Base-by-base conservation (phyloP, 257 asterid species). In the Nemophila menziesii region DNA sequence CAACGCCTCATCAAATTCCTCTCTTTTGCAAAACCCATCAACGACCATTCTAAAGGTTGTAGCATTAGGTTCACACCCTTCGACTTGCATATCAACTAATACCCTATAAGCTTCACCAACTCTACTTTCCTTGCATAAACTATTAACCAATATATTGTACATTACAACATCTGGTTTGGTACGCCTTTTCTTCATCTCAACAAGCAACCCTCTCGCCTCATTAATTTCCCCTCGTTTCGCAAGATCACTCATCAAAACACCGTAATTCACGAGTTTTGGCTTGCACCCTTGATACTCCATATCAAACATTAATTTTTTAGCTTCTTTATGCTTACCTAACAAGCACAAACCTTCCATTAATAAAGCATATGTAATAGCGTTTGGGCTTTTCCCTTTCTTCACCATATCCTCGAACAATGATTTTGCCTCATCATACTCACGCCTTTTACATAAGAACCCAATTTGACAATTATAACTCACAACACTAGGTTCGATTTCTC, bases 251-350 rank as follows among this genome's bases (percentile, higher is more conserved):
- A 84, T 68, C 62, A 89, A 46, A 49, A 84, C 78, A 0, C 93
- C 94, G 39, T 78, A 80, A 56, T 89, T 89, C 37, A 73, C 60
- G 11, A 72, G 70, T 56, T 66, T 54, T 11, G 57, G 54, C 67
- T 78, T 80, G 66, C 98, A 89, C 1, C 92, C 93, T 22, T 61
- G 92, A 63, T 89, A 84, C 61, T 78, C 94, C 98, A 89, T 89
- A 55, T 89, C 95, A 46, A 84, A 84, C 93, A 89, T 80, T 57
- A 78, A 29, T 39, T 89, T 84, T 65, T 70, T 75, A 2, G 98
- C 95, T 29, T 80, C 92, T 7, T 70, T 62, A 44, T 57, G 74
- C 59, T 53, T 68, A 11, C 82, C 93, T 12, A 27, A 43, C 51
- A 33, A 45, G 52, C 95, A 76, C 8, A 84, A 61, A 36, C 92